Base-by-base conservation (phyloP, 192 early-diverging fungal genomes). In the Entomortierella parvispora region DNA sequence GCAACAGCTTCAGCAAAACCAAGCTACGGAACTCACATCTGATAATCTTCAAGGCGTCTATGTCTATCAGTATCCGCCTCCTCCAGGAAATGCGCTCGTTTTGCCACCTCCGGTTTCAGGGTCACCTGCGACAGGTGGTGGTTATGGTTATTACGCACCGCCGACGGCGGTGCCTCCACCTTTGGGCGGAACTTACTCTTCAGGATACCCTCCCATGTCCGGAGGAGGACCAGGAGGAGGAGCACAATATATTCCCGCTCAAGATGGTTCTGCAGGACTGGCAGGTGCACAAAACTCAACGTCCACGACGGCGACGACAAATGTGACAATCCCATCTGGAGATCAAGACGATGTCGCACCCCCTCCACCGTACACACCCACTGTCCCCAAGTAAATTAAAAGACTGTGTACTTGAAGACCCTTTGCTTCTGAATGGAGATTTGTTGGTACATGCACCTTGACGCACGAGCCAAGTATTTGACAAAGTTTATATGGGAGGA, bases 131-230 rank as follows among this genome's bases (percentile, higher is more conserved):
- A 5, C 37, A 9, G 37, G 7, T 40, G 12, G 7, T 32, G 17
- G 17, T 32, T 31, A 14, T 32, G 20, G 15, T 32, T 0, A 20
- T 26, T n/a, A n/a, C 9, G 4, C 31, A 26, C 28, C 31, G 34
- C 54, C 54, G 34, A 40, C 54, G 14, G 14, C 23, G 14, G 26
- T 4, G 31, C 9, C 2, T 28, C 10, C 23, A 53, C n/a, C n/a
- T n/a, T n/a, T n/a, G n/a, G n/a, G n/a, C n/a, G n/a, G n/a, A n/a
- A n/a, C n/a, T n/a, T n/a, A n/a, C n/a, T n/a, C n/a, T n/a, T n/a
- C n/a, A n/a, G 26, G 28, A 53, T 65, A 65, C 20, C 63, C 63
- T 44, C 63, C 51, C 42, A 65, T 65, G 63, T 51, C 63, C 4
- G n/a, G 26, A 31, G 22, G 42, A n/a, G 2, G 6, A 1, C 22